These are phyloP conservation scores for Fraxinus ornus DNA, from an alignment of 305 asterid genomes.

Conservation along the genomic window DNA sequence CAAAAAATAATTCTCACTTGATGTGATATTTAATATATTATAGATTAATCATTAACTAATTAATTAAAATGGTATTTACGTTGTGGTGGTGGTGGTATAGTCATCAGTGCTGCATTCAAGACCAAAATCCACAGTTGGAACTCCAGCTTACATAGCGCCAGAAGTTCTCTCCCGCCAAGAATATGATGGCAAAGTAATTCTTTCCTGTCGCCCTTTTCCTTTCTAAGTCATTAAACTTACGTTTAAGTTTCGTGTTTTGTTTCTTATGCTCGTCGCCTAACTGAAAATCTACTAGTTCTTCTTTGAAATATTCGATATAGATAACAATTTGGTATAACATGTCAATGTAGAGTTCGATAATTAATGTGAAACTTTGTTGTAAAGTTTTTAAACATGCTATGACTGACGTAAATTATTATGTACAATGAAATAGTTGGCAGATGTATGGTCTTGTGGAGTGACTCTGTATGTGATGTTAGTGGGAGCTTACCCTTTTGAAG, in stretches of 20 bases:
- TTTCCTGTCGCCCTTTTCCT: background rate
- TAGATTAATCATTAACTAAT: too few relatives aligned
- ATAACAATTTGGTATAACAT: too few relatives aligned
- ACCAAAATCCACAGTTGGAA: conserved; percentile 88
- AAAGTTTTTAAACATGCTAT: background rate
- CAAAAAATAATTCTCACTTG: too few relatives aligned
- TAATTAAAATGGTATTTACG: background rate
- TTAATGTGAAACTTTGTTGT: background rate
- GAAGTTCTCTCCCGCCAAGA: conserved; percentile 84
- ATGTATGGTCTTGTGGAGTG: conserved; percentile 94
- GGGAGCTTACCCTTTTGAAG: conserved; percentile 88
- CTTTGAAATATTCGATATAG: too few relatives aligned
- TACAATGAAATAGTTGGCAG: conserved; percentile 49
- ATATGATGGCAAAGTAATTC: conserved; percentile 77
- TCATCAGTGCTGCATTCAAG: conserved; percentile 78
- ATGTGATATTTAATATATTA: too few relatives aligned
- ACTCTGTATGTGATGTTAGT: conserved; percentile 86
- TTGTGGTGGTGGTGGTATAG: conserved; percentile 24
- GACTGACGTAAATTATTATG: background rate
- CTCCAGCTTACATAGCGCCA: conserved; percentile 91
- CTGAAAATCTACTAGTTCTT: too few relatives aligned
- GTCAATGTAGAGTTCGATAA: background rate
- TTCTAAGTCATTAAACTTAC: too few relatives aligned
- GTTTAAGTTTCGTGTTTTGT: too few relatives aligned
- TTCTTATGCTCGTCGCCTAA: too few relatives aligned